A percentile compares a stretch with the other conserved stretches of the same genome.
phyloP scores from a whole-genome alignment of 176 grass and related monocot genomes.

The Coix lacrymajobi region DNA sequence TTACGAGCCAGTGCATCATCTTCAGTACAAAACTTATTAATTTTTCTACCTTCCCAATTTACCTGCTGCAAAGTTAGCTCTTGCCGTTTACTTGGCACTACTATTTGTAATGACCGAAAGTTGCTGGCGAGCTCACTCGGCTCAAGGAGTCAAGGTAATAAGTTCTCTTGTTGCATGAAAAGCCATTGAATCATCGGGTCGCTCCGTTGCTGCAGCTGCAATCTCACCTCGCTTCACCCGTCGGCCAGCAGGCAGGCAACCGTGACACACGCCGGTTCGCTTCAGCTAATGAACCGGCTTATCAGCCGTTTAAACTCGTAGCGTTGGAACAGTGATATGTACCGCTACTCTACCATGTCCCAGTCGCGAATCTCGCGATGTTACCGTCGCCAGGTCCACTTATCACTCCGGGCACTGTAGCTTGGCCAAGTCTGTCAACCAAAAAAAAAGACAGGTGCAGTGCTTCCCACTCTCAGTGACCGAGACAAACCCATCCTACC shows the following conservation, averaged over 20 bases:
- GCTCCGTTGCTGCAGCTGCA: not conserved
- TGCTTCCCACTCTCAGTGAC: not conserved
- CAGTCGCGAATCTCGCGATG: not conserved
- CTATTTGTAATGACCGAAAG: not conserved
- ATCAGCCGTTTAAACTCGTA: no score
- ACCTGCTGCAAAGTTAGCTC: not conserved
- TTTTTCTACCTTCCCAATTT: not conserved
- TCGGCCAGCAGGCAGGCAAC: not conserved
- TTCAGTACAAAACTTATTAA: not conserved
- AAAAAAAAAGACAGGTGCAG: not conserved
- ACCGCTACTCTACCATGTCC: no score
- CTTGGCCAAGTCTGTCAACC: not conserved
- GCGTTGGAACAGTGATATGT: no score
- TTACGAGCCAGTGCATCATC: conserved; percentile 8
- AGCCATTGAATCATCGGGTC: not conserved
- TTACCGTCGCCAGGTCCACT: conserved; percentile 10
- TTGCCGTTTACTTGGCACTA: not conserved
- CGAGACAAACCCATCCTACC: not conserved
- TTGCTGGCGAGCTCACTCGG: not conserved
- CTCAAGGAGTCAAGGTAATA: no score
- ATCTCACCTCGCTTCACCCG: not conserved
- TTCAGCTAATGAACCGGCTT: no score
- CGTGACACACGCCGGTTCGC: no score
- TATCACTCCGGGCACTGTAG: conserved; percentile 14
- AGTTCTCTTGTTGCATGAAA: not conserved